Conservation (phyloP, 495 filamentous ascomycete genomes). For the Trichoderma orchidacearum region DNA sequence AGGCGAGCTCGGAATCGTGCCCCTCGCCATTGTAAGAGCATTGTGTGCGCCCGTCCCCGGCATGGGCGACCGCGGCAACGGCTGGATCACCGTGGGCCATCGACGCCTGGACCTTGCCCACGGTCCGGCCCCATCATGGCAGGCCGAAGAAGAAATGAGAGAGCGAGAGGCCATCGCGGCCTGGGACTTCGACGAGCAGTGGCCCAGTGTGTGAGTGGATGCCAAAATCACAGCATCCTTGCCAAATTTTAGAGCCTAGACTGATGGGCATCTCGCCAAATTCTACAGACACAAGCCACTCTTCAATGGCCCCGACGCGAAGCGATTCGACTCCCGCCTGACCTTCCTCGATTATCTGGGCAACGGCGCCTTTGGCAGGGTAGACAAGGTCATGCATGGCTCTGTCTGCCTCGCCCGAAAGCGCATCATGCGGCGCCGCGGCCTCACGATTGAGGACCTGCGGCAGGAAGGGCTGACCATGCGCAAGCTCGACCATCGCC, state of each 20-base stretch:
- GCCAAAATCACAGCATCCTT: no score
- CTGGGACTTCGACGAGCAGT: background rate
- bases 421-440: slow-evolving; percentile 11
- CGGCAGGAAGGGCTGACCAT: slow-evolving; percentile 27
- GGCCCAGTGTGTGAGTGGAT: background rate
- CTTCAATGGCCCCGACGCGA: slow-evolving; percentile 13
- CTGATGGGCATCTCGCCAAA: no score
- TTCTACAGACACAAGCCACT: background rate
- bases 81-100: background rate
- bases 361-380: slow-evolving; percentile 18
- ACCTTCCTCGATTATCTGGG: slow-evolving; percentile 14
- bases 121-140: background rate
- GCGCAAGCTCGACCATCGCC: slow-evolving; percentile 26
- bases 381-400: slow-evolving; percentile 18
- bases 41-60: background rate
- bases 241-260: no score
- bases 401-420: slow-evolving; percentile 20
- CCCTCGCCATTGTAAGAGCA: background rate
- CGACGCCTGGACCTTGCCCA: background rate
- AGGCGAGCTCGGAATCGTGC: background rate
- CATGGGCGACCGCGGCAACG: background rate
- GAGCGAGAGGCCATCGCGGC: background rate
- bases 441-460: slow-evolving; percentile 13
- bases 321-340: slow-evolving; percentile 17
- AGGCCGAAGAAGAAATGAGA: background rate